Percentiles rank a stretch among this genome's conserved stretches.
Conservation (phyloP, 1,139 yeast species). For the Yamadazyma friedrichii region DNA sequence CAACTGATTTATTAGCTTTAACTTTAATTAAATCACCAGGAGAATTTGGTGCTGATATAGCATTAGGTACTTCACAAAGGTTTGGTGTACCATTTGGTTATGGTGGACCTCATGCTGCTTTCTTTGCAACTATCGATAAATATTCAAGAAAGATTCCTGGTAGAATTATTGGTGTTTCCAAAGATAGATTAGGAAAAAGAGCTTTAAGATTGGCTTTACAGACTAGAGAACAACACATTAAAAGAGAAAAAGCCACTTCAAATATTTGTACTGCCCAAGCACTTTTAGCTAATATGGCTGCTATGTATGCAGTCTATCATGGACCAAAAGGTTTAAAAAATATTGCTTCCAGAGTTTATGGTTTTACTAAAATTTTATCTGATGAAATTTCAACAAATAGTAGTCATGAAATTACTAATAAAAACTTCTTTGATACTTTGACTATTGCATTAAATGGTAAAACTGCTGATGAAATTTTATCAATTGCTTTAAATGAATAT, state of each 20-base stretch:
- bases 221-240: conserved; percentile 97
- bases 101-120: conserved; percentile 99
- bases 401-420: conserved; percentile 53
- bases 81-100: conserved; percentile 97
- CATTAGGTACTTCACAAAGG: conserved; percentile 89
- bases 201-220: conserved; percentile 93
- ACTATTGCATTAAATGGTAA: conserved; percentile 60
- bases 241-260: conserved; percentile 96
- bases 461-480: conserved; percentile 55
- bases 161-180: conserved; percentile 88
- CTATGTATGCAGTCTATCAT: conserved; percentile 95
- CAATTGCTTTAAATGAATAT: conserved; percentile 55
- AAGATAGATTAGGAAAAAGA: conserved; percentile 84
- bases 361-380: conserved; percentile 73
- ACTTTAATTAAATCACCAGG: conserved; percentile 84
- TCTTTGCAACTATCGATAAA: conserved; percentile 78
- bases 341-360: conserved; percentile 78
- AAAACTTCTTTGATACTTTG: conserved; percentile 84
- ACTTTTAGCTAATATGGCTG: conserved; percentile 88
- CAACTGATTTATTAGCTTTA: conserved; percentile 86
- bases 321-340: conserved; percentile 87
- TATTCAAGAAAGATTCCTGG: conserved; percentile 95
- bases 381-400: conserved; percentile 36
- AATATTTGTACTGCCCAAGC: conserved; percentile 99
- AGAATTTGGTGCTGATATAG: conserved; percentile 88